Evolutionary conservation across 129 eudicot genomes (phyloP), one percentile per base, ranked within the genome.

Genomic region (sunflower (Helianthus annuus)): DNA sequence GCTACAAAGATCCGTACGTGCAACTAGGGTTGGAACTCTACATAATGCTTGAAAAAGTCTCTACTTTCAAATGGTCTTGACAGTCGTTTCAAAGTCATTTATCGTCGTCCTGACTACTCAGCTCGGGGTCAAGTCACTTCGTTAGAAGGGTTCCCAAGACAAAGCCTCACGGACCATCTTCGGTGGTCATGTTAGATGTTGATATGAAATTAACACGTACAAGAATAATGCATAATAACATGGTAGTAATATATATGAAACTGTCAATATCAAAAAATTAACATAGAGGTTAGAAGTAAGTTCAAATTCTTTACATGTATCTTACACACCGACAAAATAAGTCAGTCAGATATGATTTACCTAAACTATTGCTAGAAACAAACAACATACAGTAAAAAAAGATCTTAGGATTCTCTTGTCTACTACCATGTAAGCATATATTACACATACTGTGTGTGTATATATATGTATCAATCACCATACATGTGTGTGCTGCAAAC

Each of bases 371-470:
- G 63, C 13, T 52, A 16, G 29, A 74, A 19, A 51, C 56, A 74
- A 74, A 64, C 19, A 51, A 51, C 56, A 52, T 24, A 10, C 39
- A 57, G 79, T 65, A 65, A 75, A 54, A 42, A 45, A 44, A 22
- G 46, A 42, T 42, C 79, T 24, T 66, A 54, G 73, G 79, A 75
- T 75, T 75, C 79, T 75, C 48, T 66, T 54, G 66, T 65, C 79
- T 24, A 54, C 79, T 24, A 54, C 66, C 44, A 45, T 49, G 56
- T 14, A 52, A 51, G 49, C 64, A 69, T 29, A 58, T 44, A 71
- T 53, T 10, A 42, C 46, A 42, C 10, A 42, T 42, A 7, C 2
- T 42, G 46, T 42, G 46, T n/a, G 9, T 8, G 36, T 10, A 16
- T 36, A 10, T 58, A n/a, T 44, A 13, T 45, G 34, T 2, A 58